Base-by-base conservation (phyloP, 495 filamentous ascomycete genomes). In the Neurospora tetraspora region DNA sequence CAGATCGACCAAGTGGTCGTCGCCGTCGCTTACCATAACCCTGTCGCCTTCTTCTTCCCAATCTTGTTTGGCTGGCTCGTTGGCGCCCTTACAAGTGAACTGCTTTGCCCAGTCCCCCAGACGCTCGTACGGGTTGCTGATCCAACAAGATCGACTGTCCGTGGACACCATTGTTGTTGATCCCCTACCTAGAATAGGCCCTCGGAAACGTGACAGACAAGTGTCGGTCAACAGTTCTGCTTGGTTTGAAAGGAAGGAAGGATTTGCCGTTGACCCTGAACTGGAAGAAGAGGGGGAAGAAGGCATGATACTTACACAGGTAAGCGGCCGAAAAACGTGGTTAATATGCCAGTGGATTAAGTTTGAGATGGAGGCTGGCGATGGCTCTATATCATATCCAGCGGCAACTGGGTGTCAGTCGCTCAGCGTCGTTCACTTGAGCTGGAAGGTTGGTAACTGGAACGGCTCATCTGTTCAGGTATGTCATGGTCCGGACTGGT, bases 131-230 rank as follows among this genome's bases (percentile, higher is more conserved):
- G 43, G 43, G 43, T 47, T 8, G 9, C 43, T 47, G 43, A 0
- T 8, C n/a, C n/a, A 3, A 47, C 43, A 3, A 4, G 8, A 8
- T 0, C 11, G 3, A 1, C 8, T n/a, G 2, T 20, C 7, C 1
- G 0, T 4, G 0, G 18, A 20, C n/a, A 2, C 18, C n/a, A 47
- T 47, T 5, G 0, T 1, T 47, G n/a, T 20, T 18, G 8, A 47
- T 23, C 42, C n/a, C 18, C 6, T 6, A 0, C 12, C 40, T 6
- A 18, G 27, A 27, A 27, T 27, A 27, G 37, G 8, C 37, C 37
- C 37, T 8, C 1, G 37, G 7, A 2, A 39, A 39, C 11, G 10
- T 11, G 38, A 39, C 4, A 2, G 38, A 39, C 11, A 4, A 39
- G 11, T 39, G 10, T 27, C 9, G 37, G 37, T 9, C 10, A 10